phyloP scores from a whole-genome alignment of 345 rosid species.

The Anacardium occidentale region DNA sequence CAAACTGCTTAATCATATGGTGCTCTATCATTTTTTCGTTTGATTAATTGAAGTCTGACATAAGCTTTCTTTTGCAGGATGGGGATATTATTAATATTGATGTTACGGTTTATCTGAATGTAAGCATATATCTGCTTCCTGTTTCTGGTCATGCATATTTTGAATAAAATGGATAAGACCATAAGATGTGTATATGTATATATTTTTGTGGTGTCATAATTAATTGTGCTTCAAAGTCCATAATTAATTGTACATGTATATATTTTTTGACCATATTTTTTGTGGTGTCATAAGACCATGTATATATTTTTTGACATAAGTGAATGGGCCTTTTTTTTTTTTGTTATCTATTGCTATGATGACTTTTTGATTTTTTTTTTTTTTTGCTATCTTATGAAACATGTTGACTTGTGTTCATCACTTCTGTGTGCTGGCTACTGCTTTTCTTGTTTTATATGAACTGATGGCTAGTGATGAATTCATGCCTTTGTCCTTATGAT shows the following conservation, averaged over 20 bases:
- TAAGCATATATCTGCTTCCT: constrained; percentile 33
- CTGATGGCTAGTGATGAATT: background rate
- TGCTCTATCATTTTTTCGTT: constrained; percentile 1
- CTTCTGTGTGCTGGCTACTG: background rate
- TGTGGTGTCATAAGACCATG: no score
- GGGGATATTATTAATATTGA: constrained; percentile 94
- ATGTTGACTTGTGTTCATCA: background rate
- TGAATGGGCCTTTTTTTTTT: no score
- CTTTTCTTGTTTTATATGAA: background rate
- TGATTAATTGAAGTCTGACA: background rate
- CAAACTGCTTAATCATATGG: background rate
- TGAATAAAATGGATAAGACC: constrained; percentile 1
- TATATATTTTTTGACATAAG: no score
- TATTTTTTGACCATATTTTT: no score
- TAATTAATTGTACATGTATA: no score
- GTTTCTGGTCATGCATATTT: constrained; percentile 7
- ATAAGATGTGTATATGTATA: background rate
- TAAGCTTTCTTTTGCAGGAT: constrained; percentile 53
- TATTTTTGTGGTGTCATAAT: background rate
- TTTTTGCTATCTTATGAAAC: background rate
- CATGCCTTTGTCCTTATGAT: background rate
- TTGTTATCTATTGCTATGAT: background rate
- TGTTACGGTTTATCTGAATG: constrained; percentile 83
- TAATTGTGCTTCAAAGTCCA: background rate
- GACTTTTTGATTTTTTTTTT: background rate